A percentile compares a stretch with the other conserved stretches of the same genome.
These are phyloP conservation scores for Trichoderma atroviride DNA, from an alignment of 2,329 filamentous ascomycete species.

Conservation along the genomic window DNA sequence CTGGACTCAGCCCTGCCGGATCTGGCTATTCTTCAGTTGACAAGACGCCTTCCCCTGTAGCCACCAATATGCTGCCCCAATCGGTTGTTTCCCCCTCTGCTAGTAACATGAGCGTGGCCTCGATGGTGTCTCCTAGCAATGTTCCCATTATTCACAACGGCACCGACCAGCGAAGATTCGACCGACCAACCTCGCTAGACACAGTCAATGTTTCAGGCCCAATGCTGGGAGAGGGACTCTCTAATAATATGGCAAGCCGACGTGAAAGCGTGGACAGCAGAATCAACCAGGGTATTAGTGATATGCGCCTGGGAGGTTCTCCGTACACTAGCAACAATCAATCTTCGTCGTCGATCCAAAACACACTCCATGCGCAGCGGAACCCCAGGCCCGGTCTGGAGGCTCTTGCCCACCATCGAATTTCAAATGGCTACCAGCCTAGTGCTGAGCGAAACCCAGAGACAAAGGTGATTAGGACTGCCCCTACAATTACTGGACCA, in stretches of 20 bases:
- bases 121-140: constrained; percentile 65
- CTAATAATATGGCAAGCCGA: constrained; percentile 54
- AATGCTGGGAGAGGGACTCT: constrained; percentile 41
- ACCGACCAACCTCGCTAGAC: constrained; percentile 45
- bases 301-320: constrained; percentile 66
- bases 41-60: constrained; percentile 65
- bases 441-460: constrained; percentile 61
- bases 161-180: constrained; percentile 49
- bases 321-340: constrained; percentile 78
- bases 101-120: constrained; percentile 66
- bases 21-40: constrained; percentile 56
- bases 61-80: constrained; percentile 54
- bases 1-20: constrained; percentile 46
- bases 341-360: constrained; percentile 74
- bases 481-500: constrained; percentile 75
- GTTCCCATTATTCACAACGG: constrained; percentile 50
- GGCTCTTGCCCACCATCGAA: constrained; percentile 57
- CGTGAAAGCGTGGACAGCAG: constrained; percentile 81
- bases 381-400: constrained; percentile 59
- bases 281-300: constrained; percentile 71
- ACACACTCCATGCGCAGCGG: constrained; percentile 67
- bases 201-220: constrained; percentile 36
- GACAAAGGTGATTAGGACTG: constrained; percentile 61
- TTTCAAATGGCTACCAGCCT: constrained; percentile 67
- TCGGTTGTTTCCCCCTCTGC: constrained; percentile 58